Base-by-base conservation (phyloP, 139 green algal genomes). In the Coelastrella sp. region DNA sequence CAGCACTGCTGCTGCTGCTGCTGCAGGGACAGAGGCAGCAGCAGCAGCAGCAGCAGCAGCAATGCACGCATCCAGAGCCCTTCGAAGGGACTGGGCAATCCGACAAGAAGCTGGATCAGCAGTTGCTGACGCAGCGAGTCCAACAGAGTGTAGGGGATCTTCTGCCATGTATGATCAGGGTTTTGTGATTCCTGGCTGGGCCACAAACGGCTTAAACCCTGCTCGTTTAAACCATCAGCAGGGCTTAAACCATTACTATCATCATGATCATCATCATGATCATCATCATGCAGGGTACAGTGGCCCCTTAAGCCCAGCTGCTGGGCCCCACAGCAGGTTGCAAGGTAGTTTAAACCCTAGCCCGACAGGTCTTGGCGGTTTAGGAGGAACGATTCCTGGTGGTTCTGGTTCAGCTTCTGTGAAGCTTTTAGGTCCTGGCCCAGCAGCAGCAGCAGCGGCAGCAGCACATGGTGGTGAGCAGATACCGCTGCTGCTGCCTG, bases 31-130 rank as follows among this genome's bases (percentile, higher is more conserved):
- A 82, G 57, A 12, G 58, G 57, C 25, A 49, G 12, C 15, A 60
- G 25, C 19, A 56, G 78, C 79, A 84, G 79, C 58, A 70, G 79
- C 79, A 57, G 79, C 79, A 85, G 78, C 49, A 84, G 78, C 78
- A 35, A 60, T 68, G 56, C 22, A 84, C 15, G 57, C 11, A 25
- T 84, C 49, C 15, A 60, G 49, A 8, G 11, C 57, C 20, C 7
- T 12, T 19, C 19, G 25, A 20, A 6, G 25, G 12, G 56, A 70
- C 19, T 27, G 56, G 19, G 61, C 79, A 57, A 68, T 27, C 56
- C 66, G 9, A 35, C 10, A 84, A 8, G 10, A 76, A 27, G 68
- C 68, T 11, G 68, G 68, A 0, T 6, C 68, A 76, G 68, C 15
- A 27, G 15, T 76, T 8, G 68, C 68, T 76, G 68, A 76, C 19